These are phyloP conservation scores for Fraxinus albicans DNA, from an alignment of 305 asterid species.

Conservation along the genomic window DNA sequence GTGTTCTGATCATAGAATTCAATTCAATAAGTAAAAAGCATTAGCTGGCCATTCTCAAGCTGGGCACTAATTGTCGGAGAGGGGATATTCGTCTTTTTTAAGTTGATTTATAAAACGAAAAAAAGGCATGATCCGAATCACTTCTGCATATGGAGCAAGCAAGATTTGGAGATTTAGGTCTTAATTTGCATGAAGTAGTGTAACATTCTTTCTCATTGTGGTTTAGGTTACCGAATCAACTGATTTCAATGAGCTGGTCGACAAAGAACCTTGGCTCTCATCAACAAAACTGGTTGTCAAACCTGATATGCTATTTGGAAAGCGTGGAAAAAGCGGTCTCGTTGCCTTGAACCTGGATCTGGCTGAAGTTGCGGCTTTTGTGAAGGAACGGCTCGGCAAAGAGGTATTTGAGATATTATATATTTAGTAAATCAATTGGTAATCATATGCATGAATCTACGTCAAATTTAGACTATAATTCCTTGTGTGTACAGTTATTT, in stretches of 20 bases:
- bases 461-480: background rate
- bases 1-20: background rate
- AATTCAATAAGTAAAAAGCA: background rate
- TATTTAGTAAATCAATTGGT: background rate
- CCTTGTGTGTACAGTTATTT: background rate
- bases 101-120: background rate
- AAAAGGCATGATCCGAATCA: background rate
- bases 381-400: constrained; percentile 83
- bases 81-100: background rate
- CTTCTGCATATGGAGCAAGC: background rate
- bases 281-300: constrained; percentile 80
- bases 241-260: constrained; percentile 70
- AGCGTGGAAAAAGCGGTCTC: constrained; percentile 93
- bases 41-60: background rate
- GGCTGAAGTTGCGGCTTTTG: constrained; percentile 79
- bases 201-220: constrained; percentile 9
- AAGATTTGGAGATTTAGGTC: background rate
- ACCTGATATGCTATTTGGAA: constrained; percentile 95
- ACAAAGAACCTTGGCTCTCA: constrained; percentile 83
- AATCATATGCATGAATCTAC: background rate
- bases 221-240: constrained; percentile 80
- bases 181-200: background rate
- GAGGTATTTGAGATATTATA: constrained; percentile 48
- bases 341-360: constrained; percentile 90
- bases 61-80: background rate